Percentiles rank a stretch among this genome's conserved stretches.
These are phyloP conservation scores for Nemania abortiva DNA, from an alignment of 2,329 filamentous ascomycete species.

Conservation along the genomic window DNA sequence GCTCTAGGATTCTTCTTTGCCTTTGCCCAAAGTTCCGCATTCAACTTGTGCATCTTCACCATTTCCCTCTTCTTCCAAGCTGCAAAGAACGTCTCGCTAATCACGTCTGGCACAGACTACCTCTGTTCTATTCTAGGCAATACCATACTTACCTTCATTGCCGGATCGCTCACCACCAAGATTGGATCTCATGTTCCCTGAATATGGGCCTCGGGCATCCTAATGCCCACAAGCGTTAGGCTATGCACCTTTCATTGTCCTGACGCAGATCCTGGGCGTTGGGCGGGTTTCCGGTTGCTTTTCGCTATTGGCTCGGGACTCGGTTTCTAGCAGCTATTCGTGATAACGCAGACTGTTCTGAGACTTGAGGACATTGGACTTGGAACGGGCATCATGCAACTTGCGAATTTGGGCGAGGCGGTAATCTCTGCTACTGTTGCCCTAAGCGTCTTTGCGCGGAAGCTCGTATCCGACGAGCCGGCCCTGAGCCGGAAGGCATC, in stretches of 20 bases:
- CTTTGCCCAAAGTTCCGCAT: neutral
- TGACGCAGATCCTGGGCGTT: neutral
- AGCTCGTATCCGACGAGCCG: no score
- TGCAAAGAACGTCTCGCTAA: neutral
- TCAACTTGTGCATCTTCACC: neutral
- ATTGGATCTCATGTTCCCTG: neutral
- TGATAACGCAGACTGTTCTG: conserved; percentile 1
- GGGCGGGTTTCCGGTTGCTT: conserved; percentile 5
- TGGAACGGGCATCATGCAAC: no score
- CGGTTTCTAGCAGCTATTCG: neutral
- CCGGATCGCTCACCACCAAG: neutral
- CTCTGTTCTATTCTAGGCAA: neutral
- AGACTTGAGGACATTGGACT: neutral
- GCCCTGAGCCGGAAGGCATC: no score
- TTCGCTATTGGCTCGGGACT: neutral
- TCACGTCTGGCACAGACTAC: neutral
- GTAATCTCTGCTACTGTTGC: no score
- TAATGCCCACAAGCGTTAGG: neutral
- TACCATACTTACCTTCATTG: neutral
- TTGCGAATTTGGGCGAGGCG: no score
- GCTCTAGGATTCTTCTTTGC: neutral
- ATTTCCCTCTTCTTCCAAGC: conserved; percentile 9
- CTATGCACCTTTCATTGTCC: neutral
- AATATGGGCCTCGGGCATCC: neutral
- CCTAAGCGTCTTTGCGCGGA: no score